Percentiles rank a stretch among this genome's conserved stretches.
These are phyloP conservation scores for Bipolaris oryzae DNA, from an alignment of 2,329 filamentous ascomycete species.

Conservation along the genomic window DNA sequence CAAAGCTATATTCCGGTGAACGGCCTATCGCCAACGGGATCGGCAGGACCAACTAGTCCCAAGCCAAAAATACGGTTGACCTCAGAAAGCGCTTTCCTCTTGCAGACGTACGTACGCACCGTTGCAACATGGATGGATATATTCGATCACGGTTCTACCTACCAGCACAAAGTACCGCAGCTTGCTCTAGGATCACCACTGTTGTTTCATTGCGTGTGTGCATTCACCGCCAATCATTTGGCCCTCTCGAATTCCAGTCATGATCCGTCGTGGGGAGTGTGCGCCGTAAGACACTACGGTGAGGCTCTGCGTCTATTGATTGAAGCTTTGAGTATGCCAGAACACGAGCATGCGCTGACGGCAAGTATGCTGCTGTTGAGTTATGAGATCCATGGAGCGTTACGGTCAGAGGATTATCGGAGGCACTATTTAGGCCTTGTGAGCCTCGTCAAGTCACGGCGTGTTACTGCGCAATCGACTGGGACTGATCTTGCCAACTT, in stretches of 20 bases:
- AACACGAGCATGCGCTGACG: conserved; percentile 38
- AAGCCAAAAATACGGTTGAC: conserved; percentile 25
- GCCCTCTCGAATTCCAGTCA: conserved; percentile 31
- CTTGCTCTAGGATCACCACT: conserved; percentile 38
- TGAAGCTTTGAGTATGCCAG: conserved; percentile 31
- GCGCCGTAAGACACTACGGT: conserved; percentile 40
- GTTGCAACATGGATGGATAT: conserved; percentile 47
- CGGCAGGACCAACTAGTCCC: conserved; percentile 2
- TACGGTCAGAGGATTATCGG: conserved; percentile 37
- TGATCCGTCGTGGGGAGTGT: conserved; percentile 38
- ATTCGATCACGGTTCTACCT: conserved; percentile 39
- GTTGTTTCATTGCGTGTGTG: conserved; percentile 43
- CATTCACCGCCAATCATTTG: conserved; percentile 45
- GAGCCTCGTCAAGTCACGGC: conserved; percentile 38
- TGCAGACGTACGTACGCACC: conserved; percentile 41
- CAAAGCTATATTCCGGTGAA: conserved; percentile 16
- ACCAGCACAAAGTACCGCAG: conserved; percentile 38
- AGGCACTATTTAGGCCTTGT: conserved; percentile 41
- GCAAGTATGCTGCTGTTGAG: conserved; percentile 44
- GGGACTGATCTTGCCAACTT: conserved; percentile 44
- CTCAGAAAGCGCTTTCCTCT: conserved; percentile 39
- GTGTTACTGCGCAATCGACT: conserved; percentile 35
- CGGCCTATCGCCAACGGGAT: conserved; percentile 19
- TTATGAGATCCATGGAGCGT: conserved; percentile 40
- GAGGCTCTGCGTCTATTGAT: conserved; percentile 40